Base-by-base conservation (phyloP, 139 green algal genomes). In the Asterochloris sp. region DNA sequence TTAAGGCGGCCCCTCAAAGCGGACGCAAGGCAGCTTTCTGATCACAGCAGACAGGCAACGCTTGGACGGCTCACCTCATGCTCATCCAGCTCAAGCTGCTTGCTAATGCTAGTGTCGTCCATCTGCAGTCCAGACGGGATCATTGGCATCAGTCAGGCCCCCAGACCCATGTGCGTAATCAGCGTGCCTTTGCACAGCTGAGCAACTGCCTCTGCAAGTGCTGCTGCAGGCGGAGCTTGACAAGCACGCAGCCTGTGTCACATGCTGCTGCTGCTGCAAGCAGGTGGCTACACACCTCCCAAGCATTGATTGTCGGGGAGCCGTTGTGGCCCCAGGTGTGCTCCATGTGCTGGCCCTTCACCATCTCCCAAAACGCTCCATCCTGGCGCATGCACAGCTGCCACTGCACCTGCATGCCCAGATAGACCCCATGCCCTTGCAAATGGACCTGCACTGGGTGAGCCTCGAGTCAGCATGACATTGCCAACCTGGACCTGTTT, bases 341-440 rank as follows among this genome's bases (percentile, higher is more conserved):
- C 1, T 47, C 68, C 23, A 80, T 0, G n/a, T 80, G 60, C 14
- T 80, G 67, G 12, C 76, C 60, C 6, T 61, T 69, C 13, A 80
- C 24, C 12, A 12, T 61, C 24, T 80, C 76, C 60, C 67, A 14
- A 60, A 69, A 80, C 13, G 76, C 76, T n/a, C 76, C 76, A 69
- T 80, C 76, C 68, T 24, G 76, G 15, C 76, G 67, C 23, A 80
- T 61, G n/a, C 54, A 69, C 11, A 69, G 24, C 60, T 80, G 76
- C 76, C 76, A 80, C 60, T 54, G 60, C 21, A 80, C 60, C 23
- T 69, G 60, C 76, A 80, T 80, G 76, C 76, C 76, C 76, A 80
- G 67, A 62, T 80, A 62, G 23, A 13, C n/a, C 8, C 76, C 76
- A 69, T 60, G 76, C 9, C 76, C 76, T 14, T 26, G 67, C 10